Base-by-base conservation (phyloP, 257 asterid species). In the Solanum habrochaites region DNA sequence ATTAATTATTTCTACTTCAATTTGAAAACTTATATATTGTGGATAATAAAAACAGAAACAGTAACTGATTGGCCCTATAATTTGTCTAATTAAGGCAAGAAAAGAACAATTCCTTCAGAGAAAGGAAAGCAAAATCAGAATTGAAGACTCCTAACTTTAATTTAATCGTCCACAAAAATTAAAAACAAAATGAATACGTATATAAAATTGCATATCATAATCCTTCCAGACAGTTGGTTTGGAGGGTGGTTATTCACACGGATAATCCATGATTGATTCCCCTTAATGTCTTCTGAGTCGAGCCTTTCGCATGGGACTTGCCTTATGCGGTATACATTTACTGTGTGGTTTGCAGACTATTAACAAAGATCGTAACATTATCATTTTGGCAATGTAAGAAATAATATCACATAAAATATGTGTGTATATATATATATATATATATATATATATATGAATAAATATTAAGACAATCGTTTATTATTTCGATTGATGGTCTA, bases 281-380 rank as follows among this genome's bases (percentile, higher is more conserved):
- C 0, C 35, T 32, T 0, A 32, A 32, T 32, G 35, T 1, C 35
- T 32, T 32, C 35, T 32, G 0, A 32, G 35, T 0, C 5, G 35
- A 32, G 35, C 1, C 35, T 0, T 32, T 32, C 1, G 1, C 35
- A 32, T 32, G 0, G 35, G 0, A 32, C 35, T 32, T 32, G 5
- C 1, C 35, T 32, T 32, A 32, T 32, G 35, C 35, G 1, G 7
- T 35, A 5, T 35, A 35, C 37, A 35, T 35, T 35, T 35, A 35
- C 7, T 35, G 0, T 35, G 39, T 5, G 39, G 0, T 5, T 37
- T 5, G 39, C 39, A 1, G 2, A 37, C 7, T 37, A 37, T 37
- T 37, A 7, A 37, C 39, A 37, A 37, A 37, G 0, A 0, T 37
- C 39, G 1, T 37, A 37, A 37, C 7, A 6, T 37, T 37, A 37